Percentiles rank a stretch among this genome's conserved stretches.
These are phyloP conservation scores for Penicillium olsonii DNA, from an alignment of 2,329 filamentous ascomycete species.

Conservation along the genomic window DNA sequence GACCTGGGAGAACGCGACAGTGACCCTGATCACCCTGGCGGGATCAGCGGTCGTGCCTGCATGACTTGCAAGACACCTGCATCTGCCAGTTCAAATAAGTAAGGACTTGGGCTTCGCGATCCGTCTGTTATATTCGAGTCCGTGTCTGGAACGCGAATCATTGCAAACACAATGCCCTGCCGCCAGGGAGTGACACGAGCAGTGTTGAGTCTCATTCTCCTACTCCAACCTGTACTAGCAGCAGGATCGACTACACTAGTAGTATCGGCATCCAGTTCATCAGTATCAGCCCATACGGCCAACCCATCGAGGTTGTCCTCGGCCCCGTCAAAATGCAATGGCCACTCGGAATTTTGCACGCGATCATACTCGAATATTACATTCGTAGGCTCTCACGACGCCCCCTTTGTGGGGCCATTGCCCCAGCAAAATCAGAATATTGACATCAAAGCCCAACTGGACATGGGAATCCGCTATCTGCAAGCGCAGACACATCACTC, in stretches of 20 bases:
- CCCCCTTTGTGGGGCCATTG: constrained; percentile 61
- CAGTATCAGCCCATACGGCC: constrained; percentile 3
- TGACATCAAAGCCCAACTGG: constrained; percentile 59
- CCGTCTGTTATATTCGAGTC: neutral
- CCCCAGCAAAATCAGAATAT: constrained; percentile 63
- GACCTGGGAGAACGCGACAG: neutral
- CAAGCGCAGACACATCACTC: constrained; percentile 63
- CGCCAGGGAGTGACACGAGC: constrained; percentile 3
- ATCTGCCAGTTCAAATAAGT: neutral
- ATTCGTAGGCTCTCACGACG: constrained; percentile 67
- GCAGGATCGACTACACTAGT: neutral
- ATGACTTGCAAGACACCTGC: constrained; percentile 6
- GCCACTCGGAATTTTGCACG: constrained; percentile 56
- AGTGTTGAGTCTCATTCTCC: constrained; percentile 7
- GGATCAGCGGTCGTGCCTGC: constrained; percentile 3
- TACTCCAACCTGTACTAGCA: constrained; percentile 1
- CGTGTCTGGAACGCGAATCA: too few relatives aligned
- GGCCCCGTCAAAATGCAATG: constrained; percentile 55
- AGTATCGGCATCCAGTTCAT: constrained; percentile 4
- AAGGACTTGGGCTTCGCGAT: neutral
- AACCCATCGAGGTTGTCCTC: constrained; percentile 5
- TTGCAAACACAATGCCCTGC: constrained; percentile 10
- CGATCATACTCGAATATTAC: constrained; percentile 62
- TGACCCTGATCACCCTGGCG: constrained; percentile 9
- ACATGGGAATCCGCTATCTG: constrained; percentile 64